Base-by-base conservation (phyloP, 768 basidiomycete genomes). In the Daedalea quercina region DNA sequence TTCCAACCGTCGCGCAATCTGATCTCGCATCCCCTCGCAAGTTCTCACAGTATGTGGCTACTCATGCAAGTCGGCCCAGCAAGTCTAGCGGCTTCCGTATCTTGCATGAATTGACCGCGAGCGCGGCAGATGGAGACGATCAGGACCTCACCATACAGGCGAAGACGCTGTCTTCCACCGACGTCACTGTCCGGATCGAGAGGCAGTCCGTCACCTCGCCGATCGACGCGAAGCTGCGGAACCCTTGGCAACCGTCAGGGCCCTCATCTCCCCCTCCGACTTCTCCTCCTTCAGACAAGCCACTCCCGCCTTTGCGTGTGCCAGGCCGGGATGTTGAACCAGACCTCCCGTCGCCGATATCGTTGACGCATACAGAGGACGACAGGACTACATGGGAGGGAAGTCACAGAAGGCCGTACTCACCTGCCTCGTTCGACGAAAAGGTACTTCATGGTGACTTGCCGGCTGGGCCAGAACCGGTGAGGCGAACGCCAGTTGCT, bases 91-190 rank as follows among this genome's bases (percentile, higher is more conserved):
- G 69, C 54, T 65, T 74, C 56, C 67, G 65, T 46, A 68, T 68
- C 34, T 54, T 74, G 44, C 72, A 69, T 31, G 68, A 66, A 53
- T 65, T 37, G 73, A 74, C 64, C 25, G 58, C 40, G 33, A 53
- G 65, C 23, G 72, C 65, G 51, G 65, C 69, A 13, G 67, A 66
- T 52, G 73, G 69, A 13, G 79, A 82, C 22, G 80, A 77, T 31
- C 84, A 84, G 61, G 86, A 88, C 60, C 61, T 80, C 47, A 85
- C 84, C 1, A 74, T 86, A 43, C 74, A 82, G 56, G 73, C 75
- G 19, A 73, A 74, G 60, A 66, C 67, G 4, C 62, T 68, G 17
- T 72, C 71, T 17, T 55, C 57, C 23, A 50, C 46, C 13, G 60
- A 59, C 12, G 56, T 50, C 1, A 58, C 61, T 25, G 54, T 60